Base-by-base conservation (phyloP, 108 stramenopile genomes). In the Nitzschia palea region DNA sequence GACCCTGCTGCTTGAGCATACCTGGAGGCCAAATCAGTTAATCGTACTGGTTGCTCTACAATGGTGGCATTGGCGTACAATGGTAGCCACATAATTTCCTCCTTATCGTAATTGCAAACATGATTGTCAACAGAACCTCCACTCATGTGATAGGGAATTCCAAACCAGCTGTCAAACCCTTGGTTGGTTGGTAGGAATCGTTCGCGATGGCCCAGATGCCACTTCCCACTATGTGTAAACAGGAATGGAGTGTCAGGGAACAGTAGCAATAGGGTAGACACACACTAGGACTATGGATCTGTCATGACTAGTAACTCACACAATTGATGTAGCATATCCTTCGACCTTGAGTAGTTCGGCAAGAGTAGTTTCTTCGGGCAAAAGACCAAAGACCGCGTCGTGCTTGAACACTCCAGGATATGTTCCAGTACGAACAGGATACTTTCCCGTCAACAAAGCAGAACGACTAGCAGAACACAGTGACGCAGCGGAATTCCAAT, bases 81-180 rank as follows among this genome's bases (percentile, higher is more conserved):
- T n/a, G 87, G 87, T 29, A 88, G 62, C 84, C 84, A 88, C 70
- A 81, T 69, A 0, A 80, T 85, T 37, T 70, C 64, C 28, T 88
- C 67, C 2, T 68, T 35, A 62, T 82, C 80, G 18, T 17, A 43
- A n/a, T 43, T 44, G 44, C 87, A 88, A 33, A 77, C 51, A 64
- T 88, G 87, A 27, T 71, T 57, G 35, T 88, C 84, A 17, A 88
- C 26, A 44, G 69, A 72, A 22, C 87, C 87, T 18, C 87, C 87
- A 56, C 76, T 75, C 82, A 85, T 85, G 57, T 88, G 84, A 58
- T 86, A 87, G 14, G 86, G 86, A 47, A 91, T 82, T 23, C 91
- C 91, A 42, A 87, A 71, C 86, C 82, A 92, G 29, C 70, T 60
- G 54, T 93, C 91, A 68, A 93, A 93, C 8, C 91, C 91, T 54